Conservation (phyloP, 2,329 filamentous ascomycete species). For the Cytospora leucostoma region DNA sequence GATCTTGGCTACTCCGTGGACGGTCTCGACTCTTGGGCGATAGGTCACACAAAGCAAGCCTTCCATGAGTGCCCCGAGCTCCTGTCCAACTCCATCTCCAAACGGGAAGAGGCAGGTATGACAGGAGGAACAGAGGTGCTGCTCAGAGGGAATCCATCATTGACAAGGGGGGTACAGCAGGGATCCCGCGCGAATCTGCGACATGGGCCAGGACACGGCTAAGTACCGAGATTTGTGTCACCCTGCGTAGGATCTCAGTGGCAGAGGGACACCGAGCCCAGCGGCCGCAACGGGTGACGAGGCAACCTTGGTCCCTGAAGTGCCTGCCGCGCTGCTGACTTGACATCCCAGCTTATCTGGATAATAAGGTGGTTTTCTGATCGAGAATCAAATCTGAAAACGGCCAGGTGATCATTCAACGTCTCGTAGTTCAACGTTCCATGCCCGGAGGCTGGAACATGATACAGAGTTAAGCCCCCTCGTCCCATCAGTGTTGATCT, state of each 20-base stretch:
- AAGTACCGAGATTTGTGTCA: slow-evolving; percentile 29
- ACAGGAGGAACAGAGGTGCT: slow-evolving; percentile 8
- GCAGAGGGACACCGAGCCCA: slow-evolving; percentile 1
- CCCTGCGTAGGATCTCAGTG: slow-evolving; percentile 6
- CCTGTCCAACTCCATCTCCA: not conserved
- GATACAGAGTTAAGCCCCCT: not conserved
- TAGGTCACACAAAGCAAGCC: not conserved
- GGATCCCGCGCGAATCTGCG: slow-evolving; percentile 28
- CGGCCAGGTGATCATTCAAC: not conserved
- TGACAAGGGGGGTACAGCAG: slow-evolving; percentile 23
- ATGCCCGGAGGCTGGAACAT: not conserved
- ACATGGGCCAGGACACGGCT: slow-evolving; percentile 25
- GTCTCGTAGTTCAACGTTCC: not conserved
- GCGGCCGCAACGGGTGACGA: not conserved
- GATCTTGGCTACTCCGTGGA: not conserved
- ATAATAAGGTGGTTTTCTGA: not conserved
- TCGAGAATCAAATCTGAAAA: not conserved
- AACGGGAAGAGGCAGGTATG: not conserved
- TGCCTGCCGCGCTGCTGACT: not conserved
- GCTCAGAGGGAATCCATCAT: not conserved
- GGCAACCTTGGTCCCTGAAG: not conserved
- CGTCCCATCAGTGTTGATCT: not conserved
- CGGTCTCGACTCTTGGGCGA: not conserved
- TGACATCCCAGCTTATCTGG: not conserved
- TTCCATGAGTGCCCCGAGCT: not conserved